Percentiles rank a stretch among this genome's conserved stretches.
These are phyloP conservation scores for Aegle marmelos DNA, from an alignment of 345 rosid species.

Conservation along the genomic window DNA sequence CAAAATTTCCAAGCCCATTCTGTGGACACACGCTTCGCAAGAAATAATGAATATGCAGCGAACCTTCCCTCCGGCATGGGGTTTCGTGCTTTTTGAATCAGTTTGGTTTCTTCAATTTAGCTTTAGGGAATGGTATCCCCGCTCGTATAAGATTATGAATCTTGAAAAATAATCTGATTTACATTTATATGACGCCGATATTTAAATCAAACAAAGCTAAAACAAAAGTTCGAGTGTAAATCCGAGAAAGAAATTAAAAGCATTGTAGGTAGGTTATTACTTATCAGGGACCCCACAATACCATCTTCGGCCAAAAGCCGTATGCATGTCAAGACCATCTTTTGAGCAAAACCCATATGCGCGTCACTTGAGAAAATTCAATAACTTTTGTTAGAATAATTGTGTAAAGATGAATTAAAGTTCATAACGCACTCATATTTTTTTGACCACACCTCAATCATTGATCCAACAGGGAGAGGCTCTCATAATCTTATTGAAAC, in stretches of 20 bases:
- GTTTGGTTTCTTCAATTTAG: no score
- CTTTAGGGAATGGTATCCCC: no score
- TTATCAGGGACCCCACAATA: no score
- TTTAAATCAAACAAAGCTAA: no score
- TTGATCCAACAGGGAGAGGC: conserved; percentile 3
- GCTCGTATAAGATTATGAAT: no score
- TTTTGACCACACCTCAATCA: conserved; percentile 13
- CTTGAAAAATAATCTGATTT: no score
- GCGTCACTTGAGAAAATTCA: not conserved
- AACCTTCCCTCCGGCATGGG: conserved; percentile 10
- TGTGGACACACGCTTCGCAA: not conserved
- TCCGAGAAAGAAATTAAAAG: no score
- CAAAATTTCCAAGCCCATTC: not conserved
- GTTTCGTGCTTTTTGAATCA: not conserved
- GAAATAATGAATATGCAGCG: conserved; percentile 8
- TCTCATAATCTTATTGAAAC: not conserved
- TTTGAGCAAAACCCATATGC: conserved; percentile 3
- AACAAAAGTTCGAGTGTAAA: no score
- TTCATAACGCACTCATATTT: no score
- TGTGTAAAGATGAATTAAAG: not conserved
- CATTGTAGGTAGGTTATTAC: no score
- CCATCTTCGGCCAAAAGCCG: not conserved
- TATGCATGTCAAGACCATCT: not conserved
- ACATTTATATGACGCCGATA: no score
- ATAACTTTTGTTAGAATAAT: not conserved